Evolutionary conservation across 2,329 filamentous ascomycete genomes (phyloP).

Genomic region (Zasmidium angulare): DNA sequence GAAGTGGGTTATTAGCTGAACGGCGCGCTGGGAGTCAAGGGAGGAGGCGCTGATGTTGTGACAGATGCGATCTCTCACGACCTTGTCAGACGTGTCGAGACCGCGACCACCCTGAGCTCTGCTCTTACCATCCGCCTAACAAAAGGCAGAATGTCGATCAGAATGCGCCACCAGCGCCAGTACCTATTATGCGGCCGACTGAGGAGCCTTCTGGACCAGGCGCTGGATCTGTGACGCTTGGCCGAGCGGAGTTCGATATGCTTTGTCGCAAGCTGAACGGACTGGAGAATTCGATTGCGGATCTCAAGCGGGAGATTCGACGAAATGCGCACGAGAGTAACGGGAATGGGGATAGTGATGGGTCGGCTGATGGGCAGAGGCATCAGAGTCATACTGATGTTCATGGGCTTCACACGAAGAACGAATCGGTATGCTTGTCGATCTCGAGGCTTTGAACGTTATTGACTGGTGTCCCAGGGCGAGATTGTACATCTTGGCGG

Average conservation of each 20-base stretch:
- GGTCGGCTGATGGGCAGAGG: slow-evolving; percentile 15
- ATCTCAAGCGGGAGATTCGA: slow-evolving; percentile 38
- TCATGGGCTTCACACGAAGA: slow-evolving; percentile 61
- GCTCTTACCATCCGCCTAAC: slow-evolving; percentile 41
- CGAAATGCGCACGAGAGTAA: slow-evolving; percentile 19
- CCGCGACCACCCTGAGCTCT: slow-evolving; percentile 52
- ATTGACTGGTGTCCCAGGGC: slow-evolving; percentile 47
- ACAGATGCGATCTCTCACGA: slow-evolving; percentile 47
- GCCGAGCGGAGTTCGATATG: slow-evolving; percentile 47
- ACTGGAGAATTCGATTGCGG: slow-evolving; percentile 48
- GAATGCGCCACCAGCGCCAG: slow-evolving; percentile 11
- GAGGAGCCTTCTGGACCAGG: slow-evolving; percentile 20
- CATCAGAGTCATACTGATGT: slow-evolving; percentile 41
- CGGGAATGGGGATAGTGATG: slow-evolving; percentile 19
- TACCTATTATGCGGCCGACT: slow-evolving; percentile 12
- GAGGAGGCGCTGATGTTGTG: slow-evolving; percentile 1
- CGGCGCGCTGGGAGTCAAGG: background rate
- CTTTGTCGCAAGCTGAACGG: slow-evolving; percentile 50
- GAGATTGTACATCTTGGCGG: slow-evolving; percentile 63
- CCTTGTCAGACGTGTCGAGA: slow-evolving; percentile 54
- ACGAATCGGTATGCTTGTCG: slow-evolving; percentile 42
- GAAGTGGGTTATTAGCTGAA: slow-evolving; percentile 27
- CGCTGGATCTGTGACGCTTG: slow-evolving; percentile 31
- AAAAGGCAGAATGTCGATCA: slow-evolving; percentile 35
- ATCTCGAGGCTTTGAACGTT: too few relatives aligned